Percentiles rank a stretch among this genome's conserved stretches.
These are phyloP conservation scores for Pestalotiopsis sp. DNA, from an alignment of 2,329 filamentous ascomycete species.

Conservation along the genomic window DNA sequence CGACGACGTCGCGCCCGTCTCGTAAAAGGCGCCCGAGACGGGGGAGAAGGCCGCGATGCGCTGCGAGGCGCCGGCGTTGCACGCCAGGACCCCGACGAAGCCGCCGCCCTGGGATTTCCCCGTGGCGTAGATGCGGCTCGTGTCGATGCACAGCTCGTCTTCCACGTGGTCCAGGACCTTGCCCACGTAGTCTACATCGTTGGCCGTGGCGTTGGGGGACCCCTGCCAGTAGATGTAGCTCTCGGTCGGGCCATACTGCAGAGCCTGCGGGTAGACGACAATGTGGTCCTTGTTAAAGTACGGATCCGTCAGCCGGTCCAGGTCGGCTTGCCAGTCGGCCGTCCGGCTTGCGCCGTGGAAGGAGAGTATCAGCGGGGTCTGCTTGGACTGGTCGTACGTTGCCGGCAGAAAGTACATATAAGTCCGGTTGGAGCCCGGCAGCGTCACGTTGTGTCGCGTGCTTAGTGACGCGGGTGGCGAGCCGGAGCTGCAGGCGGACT, in stretches of 20 bases:
- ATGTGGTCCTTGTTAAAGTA: conserved; percentile 22
- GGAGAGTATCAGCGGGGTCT: conserved; percentile 20
- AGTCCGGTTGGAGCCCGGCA: conserved; percentile 8
- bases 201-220: conserved; percentile 22
- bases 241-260: conserved; percentile 12
- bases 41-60: conserved; percentile 30
- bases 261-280: conserved; percentile 22
- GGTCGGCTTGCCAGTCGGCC: conserved; percentile 20
- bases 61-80: conserved; percentile 21
- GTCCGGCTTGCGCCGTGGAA: conserved; percentile 21
- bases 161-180: conserved; percentile 30
- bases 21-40: conserved; percentile 30
- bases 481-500: not conserved
- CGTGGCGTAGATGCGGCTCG: conserved; percentile 27
- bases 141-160: conserved; percentile 26
- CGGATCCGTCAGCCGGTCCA: conserved; percentile 21
- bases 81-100: conserved; percentile 28
- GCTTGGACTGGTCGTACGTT: conserved; percentile 13
- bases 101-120: conserved; percentile 31
- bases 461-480: not conserved
- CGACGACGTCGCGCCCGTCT: conserved; percentile 10
- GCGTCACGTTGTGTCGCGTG: conserved; percentile 3
- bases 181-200: conserved; percentile 26
- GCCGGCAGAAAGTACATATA: conserved; percentile 22
- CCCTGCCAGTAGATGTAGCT: conserved; percentile 21